A percentile compares a stretch with the other conserved stretches of the same genome.
These are phyloP conservation scores for Trichosanthes truncata DNA, from an alignment of 306 rosid genomes.

Conservation along the genomic window DNA sequence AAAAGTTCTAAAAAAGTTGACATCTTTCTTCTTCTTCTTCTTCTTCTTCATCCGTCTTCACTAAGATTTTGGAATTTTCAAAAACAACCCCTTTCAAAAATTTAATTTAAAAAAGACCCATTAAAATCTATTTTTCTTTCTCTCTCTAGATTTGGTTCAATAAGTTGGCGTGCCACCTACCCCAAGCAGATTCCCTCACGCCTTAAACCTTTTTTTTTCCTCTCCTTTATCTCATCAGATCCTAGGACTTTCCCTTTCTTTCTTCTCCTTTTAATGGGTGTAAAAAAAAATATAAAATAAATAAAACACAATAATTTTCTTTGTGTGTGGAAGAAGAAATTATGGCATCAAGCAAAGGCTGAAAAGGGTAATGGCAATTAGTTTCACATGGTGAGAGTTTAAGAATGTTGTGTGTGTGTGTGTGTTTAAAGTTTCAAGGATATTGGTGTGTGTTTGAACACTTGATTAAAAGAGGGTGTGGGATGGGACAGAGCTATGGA, in stretches of 20 bases:
- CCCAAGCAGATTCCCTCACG: constrained; percentile 81
- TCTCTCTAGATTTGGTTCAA: constrained; percentile 58
- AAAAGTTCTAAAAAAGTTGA: background rate
- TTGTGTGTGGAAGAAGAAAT: background rate
- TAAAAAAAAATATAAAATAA: background rate
- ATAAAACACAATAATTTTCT: background rate
- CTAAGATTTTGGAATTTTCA: constrained; percentile 48
- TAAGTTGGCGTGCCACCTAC: constrained; percentile 78
- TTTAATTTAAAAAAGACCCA: constrained; percentile 8
- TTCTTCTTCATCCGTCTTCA: too few species aligned
- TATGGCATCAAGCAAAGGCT: background rate
- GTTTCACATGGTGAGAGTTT: background rate
- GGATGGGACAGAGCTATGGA: constrained; percentile 24
- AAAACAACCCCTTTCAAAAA: too few species aligned
- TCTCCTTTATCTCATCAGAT: constrained; percentile 59
- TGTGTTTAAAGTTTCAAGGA: constrained; percentile 6
- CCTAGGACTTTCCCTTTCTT: constrained; percentile 51
- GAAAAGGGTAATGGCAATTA: background rate
- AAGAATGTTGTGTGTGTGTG: background rate
- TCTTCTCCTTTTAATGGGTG: background rate
- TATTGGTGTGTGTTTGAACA: background rate
- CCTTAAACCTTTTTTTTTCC: constrained; percentile 27
- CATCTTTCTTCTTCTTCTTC: background rate
- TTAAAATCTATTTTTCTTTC: constrained; percentile 15
- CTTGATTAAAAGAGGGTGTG: background rate